Evolutionary conservation across 768 basidiomycete species (phyloP).

Genomic region (Serendipita sp.): DNA sequence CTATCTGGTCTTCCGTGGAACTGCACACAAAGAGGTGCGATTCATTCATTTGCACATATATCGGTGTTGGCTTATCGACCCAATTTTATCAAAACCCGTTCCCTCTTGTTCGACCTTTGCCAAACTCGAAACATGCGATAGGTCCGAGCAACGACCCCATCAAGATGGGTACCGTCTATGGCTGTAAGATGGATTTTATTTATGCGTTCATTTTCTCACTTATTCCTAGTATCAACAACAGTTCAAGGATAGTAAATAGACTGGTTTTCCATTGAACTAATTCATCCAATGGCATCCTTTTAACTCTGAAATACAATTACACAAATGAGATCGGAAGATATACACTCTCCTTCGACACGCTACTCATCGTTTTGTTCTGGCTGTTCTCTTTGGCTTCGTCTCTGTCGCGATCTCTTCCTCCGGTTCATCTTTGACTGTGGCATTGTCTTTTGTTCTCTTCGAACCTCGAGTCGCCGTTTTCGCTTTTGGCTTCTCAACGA

Average conservation of each 20-base stretch:
- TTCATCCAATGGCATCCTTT: no score
- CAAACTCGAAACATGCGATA: neutral
- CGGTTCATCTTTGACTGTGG: neutral
- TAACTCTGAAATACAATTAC: no score
- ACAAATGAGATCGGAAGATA: no score
- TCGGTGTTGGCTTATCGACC: neutral
- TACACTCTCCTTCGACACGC: no score
- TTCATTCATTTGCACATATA: neutral
- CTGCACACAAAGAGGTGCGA: conserved; percentile 66
- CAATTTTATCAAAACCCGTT: neutral
- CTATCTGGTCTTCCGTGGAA: conserved; percentile 53
- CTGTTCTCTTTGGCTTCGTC: neutral
- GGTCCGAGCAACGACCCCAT: neutral
- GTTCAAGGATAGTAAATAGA: neutral
- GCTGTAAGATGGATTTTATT: neutral
- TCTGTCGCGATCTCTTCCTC: neutral
- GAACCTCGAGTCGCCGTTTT: neutral
- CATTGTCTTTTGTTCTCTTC: neutral
- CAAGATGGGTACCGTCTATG: conserved; percentile 1
- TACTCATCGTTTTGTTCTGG: neutral
- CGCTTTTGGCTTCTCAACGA: neutral
- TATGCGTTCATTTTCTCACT: neutral
- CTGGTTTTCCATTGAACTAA: neutral
- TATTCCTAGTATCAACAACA: neutral
- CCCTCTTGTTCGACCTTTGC: neutral